Base-by-base conservation (phyloP, 2,329 filamentous ascomycete species). In the Huntiella abstrusa region DNA sequence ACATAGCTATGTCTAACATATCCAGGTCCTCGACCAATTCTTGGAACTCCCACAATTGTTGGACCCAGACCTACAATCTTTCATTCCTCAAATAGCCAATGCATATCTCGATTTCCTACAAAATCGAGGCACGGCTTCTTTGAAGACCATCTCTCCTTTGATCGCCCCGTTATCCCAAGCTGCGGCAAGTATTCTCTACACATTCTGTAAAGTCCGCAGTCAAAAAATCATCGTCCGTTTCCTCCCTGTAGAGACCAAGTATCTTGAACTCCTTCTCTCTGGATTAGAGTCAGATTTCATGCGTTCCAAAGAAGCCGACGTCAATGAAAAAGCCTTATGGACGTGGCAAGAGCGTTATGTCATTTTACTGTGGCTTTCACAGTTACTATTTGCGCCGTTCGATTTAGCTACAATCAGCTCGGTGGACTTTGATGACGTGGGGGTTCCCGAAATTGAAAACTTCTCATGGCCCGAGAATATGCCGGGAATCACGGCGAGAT, bases 11-110 rank as follows among this genome's bases (percentile, higher is more conserved):
- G 5, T 32, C 22, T 22, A 41, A 13, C 50, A 41, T 10, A 34
- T 6, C n/a, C 33, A 70, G 66, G 59, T 72, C 4, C 74, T 98
- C 43, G 86, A 95, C 54, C 77, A 82, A 2, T 98, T 96, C 54
- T 88, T 96, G 67, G 87, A 95, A 66, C 80, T 92, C 53, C 91
- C 91, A 13, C 91, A 98, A 59, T 71, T 96, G 35, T 72, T 98
- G 19, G 91, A 98, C 62, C 75, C 84, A 7, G 74, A 88, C 59
- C 69, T 98, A 37, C 77, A 81, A 43, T 70, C 64, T 52, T 77
- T 92, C 60, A 68, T 96, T 43, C 80, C 83, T 17, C 65, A 73
- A 36, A 68, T 96, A 33, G 77, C 84, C 19, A 71, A 79, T 55
- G 80, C 83, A 13, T 92, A 88, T 55, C 64, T 94, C 15, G 72